Evolutionary conservation across 768 basidiomycete species (phyloP).

Genomic region (Russula ochroleuca): DNA sequence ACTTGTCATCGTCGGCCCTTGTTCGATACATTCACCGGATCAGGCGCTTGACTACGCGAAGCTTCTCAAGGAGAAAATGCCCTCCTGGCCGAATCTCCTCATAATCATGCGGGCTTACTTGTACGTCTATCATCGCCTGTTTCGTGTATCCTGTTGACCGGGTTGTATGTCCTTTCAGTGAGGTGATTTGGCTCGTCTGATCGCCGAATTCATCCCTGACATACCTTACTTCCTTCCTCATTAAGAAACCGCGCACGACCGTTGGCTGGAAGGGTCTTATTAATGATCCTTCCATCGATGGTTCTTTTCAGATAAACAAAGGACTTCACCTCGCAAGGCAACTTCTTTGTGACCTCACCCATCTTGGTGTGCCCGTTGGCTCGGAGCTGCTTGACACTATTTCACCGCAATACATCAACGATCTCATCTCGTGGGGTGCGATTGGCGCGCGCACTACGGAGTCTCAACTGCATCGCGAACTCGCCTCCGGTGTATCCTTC

Average conservation of each 20-base stretch:
- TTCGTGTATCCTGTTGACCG: constrained; percentile 12
- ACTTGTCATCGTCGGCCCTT: constrained; percentile 91
- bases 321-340: constrained; percentile 85
- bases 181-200: constrained; percentile 33
- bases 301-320: constrained; percentile 95
- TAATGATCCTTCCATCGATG: constrained; percentile 94
- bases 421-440: constrained; percentile 87
- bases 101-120: constrained; percentile 98
- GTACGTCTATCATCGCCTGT: constrained; percentile 47
- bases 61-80: constrained; percentile 63
- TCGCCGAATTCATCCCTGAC: neutral
- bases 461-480: constrained; percentile 93
- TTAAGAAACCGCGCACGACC: constrained; percentile 91
- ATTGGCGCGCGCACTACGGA: constrained; percentile 98
- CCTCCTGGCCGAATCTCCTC: constrained; percentile 68
- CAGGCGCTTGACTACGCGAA: constrained; percentile 81
- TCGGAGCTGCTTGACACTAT: constrained; percentile 88
- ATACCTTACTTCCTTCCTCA: constrained; percentile 3
- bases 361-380: constrained; percentile 87
- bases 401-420: constrained; percentile 78
- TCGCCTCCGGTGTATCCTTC: constrained; percentile 94
- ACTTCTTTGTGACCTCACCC: constrained; percentile 86
- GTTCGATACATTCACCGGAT: constrained; percentile 86
- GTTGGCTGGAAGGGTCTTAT: constrained; percentile 97
- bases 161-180: constrained; percentile 41